A percentile compares a stretch with the other conserved stretches of the same genome.
phyloP scores from a whole-genome alignment of 371 early-diverging fungal species.

The Sporodiniella umbellata region DNA sequence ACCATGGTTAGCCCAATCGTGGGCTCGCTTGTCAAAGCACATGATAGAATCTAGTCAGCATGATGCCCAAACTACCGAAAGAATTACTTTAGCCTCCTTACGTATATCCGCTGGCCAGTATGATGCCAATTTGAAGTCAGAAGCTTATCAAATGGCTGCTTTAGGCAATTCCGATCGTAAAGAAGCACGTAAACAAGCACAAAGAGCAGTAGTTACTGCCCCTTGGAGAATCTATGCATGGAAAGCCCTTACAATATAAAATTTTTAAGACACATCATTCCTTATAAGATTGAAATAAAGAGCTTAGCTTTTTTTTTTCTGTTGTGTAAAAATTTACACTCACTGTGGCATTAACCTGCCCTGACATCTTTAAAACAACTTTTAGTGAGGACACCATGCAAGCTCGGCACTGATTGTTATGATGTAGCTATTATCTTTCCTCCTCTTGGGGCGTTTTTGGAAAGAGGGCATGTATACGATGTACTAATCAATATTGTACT shows the following conservation, averaged over 20 bases:
- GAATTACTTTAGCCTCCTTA: conserved; percentile 28
- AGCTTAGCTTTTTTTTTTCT: neutral
- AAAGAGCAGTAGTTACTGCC: conserved; percentile 48
- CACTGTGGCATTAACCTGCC: conserved; percentile 43
- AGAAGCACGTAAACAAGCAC: conserved; percentile 32
- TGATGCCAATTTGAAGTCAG: conserved; percentile 32
- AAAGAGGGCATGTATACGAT: conserved; percentile 69
- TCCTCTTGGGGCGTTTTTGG: conserved; percentile 67
- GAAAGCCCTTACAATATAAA: conserved; percentile 18
- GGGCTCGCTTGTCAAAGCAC: conserved; percentile 33
- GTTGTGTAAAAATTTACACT: no score
- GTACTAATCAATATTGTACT: conserved; percentile 76
- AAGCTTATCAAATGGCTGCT: conserved; percentile 41
- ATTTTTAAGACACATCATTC: neutral
- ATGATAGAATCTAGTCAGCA: conserved; percentile 7
- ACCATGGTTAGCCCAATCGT: conserved; percentile 34
- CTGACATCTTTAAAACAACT: conserved; percentile 40
- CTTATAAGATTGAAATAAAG: conserved; percentile 2
- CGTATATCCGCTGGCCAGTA: conserved; percentile 16
- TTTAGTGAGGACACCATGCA: conserved; percentile 26
- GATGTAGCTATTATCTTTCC: conserved; percentile 35
- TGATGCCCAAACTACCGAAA: neutral
- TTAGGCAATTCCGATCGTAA: conserved; percentile 11
- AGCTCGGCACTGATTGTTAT: neutral
- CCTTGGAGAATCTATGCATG: conserved; percentile 54